phyloP scores from a whole-genome alignment of 73 alveolate genomes.

The Symbiodinium pilosum region DNA sequence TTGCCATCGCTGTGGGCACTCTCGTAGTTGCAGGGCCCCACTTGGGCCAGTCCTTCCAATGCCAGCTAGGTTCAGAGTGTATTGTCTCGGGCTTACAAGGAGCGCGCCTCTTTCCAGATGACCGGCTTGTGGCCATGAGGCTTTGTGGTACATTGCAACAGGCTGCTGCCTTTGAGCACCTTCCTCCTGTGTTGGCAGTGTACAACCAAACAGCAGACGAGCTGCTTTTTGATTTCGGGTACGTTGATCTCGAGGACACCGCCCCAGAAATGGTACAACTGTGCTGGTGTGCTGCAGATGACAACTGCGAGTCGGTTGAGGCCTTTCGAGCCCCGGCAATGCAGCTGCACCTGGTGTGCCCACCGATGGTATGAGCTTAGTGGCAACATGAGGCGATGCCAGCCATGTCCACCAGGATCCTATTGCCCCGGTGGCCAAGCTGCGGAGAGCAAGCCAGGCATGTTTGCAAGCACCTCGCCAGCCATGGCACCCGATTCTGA shows the following conservation, averaged over 20 bases:
- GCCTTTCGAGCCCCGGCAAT: not conserved
- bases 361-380: not conserved
- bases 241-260: not conserved
- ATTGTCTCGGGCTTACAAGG: not conserved
- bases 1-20: not conserved
- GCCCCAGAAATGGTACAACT: not conserved
- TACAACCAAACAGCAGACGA: not conserved
- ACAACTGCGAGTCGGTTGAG: not conserved
- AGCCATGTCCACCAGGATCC: not conserved
- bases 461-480: not conserved
- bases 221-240: not conserved
- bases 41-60: not conserved
- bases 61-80: not conserved
- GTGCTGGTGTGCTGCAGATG: not conserved
- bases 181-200: not conserved
- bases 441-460: not conserved
- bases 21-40: not conserved
- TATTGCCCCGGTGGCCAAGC: not conserved
- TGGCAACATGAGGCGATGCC: not conserved
- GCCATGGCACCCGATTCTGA: not conserved
- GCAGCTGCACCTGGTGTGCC: not conserved
- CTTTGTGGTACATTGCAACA: not conserved
- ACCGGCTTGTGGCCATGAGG: not conserved
- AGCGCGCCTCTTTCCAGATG: not conserved
- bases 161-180: not conserved